phyloP scores from a whole-genome alignment of 306 rosid species.

The Crotalaria pallida region DNA sequence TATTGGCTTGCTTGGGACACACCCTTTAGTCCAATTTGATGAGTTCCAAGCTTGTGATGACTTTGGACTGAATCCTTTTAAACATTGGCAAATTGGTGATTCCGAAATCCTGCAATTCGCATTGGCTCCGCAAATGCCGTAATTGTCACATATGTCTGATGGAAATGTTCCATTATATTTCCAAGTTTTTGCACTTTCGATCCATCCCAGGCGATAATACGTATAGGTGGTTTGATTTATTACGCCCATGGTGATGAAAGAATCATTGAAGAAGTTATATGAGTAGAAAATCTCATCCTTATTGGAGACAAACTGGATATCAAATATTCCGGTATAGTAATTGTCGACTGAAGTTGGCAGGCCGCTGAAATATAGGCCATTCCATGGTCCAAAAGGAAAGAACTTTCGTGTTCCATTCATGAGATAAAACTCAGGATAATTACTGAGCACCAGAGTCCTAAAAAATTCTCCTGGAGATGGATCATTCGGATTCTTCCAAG shows the following conservation, averaged over 20 bases:
- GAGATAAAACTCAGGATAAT: conserved; percentile 23
- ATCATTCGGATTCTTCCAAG: conserved; percentile 27
- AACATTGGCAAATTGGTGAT: too few species aligned
- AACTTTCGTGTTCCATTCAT: neutral
- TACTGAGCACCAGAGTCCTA: neutral
- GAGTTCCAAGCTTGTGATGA: too few species aligned
- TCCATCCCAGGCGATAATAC: neutral
- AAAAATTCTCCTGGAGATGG: conserved; percentile 21
- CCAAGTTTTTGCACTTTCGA: neutral
- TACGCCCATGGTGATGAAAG: neutral
- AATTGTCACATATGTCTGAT: too few species aligned
- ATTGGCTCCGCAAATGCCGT: too few species aligned
- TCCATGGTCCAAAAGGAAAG: conserved; percentile 26
- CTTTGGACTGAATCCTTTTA: too few species aligned
- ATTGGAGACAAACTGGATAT: neutral
- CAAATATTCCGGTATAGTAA: neutral
- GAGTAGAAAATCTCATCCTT: too few species aligned
- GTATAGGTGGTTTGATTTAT: neutral
- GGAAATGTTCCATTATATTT: neutral
- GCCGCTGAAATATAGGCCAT: conserved; percentile 23
- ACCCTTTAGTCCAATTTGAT: too few species aligned
- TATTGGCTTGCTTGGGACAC: too few species aligned
- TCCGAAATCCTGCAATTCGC: too few species aligned
- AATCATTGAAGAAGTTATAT: neutral
- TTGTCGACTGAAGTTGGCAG: neutral